These are phyloP conservation scores for Amanita fuliginea DNA, from an alignment of 768 basidiomycete genomes.

Conservation along the genomic window DNA sequence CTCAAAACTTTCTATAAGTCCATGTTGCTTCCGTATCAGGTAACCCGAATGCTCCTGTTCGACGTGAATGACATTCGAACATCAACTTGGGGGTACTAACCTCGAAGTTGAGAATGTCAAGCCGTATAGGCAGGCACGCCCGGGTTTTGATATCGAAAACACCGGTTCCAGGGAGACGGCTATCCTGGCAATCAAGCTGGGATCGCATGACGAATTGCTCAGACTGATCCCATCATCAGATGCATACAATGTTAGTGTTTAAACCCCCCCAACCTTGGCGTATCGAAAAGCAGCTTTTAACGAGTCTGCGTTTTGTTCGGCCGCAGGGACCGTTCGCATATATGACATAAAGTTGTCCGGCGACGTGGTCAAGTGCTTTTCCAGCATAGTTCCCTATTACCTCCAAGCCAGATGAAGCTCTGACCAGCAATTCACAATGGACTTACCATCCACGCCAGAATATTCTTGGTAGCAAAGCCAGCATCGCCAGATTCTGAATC, in stretches of 20 bases:
- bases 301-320: constrained; percentile 19
- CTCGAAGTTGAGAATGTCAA: constrained; percentile 77
- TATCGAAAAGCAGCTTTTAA: constrained; percentile 76
- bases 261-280: constrained; percentile 45
- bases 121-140: constrained; percentile 71
- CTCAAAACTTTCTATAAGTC: constrained; percentile 74
- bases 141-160: constrained; percentile 97
- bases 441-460: constrained; percentile 68
- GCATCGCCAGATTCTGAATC: constrained; percentile 39
- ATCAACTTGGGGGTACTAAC: constrained; percentile 20
- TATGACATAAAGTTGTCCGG: constrained; percentile 50
- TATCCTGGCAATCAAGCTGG: constrained; percentile 83
- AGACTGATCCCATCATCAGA: constrained; percentile 23
- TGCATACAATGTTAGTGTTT: neutral
- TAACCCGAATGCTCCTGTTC: constrained; percentile 71
- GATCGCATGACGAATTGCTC: constrained; percentile 81
- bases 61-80: neutral
- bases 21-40: constrained; percentile 51
- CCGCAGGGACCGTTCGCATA: constrained; percentile 27
- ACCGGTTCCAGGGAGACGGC: constrained; percentile 75
- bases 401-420: neutral
- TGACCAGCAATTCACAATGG: neutral
- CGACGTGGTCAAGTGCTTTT: constrained; percentile 73
- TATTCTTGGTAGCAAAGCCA: constrained; percentile 43
- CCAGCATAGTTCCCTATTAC: constrained; percentile 72